Base-by-base conservation (phyloP, 768 basidiomycete species). In the Dentipellis sp. region DNA sequence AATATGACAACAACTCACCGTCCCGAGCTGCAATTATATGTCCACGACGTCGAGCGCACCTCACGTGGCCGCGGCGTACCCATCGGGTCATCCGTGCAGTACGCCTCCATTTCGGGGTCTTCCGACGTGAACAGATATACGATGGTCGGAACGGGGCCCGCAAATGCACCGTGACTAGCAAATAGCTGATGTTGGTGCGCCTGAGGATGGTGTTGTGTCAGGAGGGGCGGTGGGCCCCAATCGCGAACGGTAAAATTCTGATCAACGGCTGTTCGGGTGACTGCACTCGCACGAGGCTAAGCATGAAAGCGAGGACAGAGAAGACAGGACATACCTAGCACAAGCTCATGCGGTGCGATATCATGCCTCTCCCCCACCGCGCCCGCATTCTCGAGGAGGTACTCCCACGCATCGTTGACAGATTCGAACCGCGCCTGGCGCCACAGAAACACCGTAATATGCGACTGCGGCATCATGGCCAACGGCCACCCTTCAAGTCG, bases 51-150 rank as follows among this genome's bases (percentile, higher is more conserved):
- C 11, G 61, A 62, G 6, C 54, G 4, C 3, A n/a, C 54, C 52
- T 52, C 54, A 2, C 48, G 54, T 4, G 56, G 56, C 1, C 59
- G 59, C 4, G 59, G 59, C 10, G 40, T 39, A 11, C 59, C 59
- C 61, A 60, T 57, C 9, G 59, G 59, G 23, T 60, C 52, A 36
- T 62, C 61, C 16, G 61, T 62, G 35, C 61, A 46, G 37, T 62
- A 58, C 19, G 59, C 42, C 14, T 14, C 10, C 21, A 57, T 49
- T 17, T 56, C 61, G 10, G 53, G 38, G 40, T 49, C 40, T 10
- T 46, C 37, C 3, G 61, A 62, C 2, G 61, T 62, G 45, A 62
- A 42, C 17, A 62, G 59, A 40, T 60, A 62, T 8, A 62, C 56
- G 14, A 62, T 42, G 1, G 56, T 50, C 21, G 61, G 61, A 8